Percentiles rank a stretch among this genome's conserved stretches.
Evolutionary conservation across 2,329 filamentous ascomycete species (phyloP).

Genomic region (Penicillium sp.): DNA sequence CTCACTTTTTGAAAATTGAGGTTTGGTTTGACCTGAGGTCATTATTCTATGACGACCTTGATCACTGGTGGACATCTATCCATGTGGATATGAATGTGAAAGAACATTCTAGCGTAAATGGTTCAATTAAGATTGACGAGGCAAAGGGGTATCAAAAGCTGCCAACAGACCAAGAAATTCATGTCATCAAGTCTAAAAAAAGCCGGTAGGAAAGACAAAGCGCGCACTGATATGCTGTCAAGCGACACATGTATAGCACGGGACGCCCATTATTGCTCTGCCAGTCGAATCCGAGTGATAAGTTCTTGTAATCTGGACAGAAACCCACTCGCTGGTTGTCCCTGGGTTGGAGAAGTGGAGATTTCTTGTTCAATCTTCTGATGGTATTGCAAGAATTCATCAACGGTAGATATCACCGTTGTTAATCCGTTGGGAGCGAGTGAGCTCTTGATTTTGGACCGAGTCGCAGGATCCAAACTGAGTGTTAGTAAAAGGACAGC

Average conservation of each 20-base stretch:
- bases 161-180: background rate
- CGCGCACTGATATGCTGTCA: background rate
- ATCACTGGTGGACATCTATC: background rate
- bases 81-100: background rate
- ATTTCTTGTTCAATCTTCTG: conserved; percentile 48
- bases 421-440: conserved; percentile 44
- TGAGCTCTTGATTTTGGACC: conserved; percentile 34
- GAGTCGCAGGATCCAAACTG: conserved; percentile 49
- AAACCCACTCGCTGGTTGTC: conserved; percentile 43
- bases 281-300: conserved; percentile 38
- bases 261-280: conserved; percentile 6
- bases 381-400: conserved; percentile 55
- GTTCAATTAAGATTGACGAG: background rate
- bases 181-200: background rate
- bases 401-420: conserved; percentile 49
- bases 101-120: background rate
- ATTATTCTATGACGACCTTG: background rate
- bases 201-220: background rate
- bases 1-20: background rate
- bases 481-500: conserved; percentile 76
- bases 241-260: background rate
- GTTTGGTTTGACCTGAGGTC: background rate
- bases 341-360: conserved; percentile 36
- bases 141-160: conserved; percentile 7
- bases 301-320: conserved; percentile 48